These are phyloP conservation scores for Babesia gibsoni DNA, from an alignment of 169 alveolate species.

Conservation along the genomic window DNA sequence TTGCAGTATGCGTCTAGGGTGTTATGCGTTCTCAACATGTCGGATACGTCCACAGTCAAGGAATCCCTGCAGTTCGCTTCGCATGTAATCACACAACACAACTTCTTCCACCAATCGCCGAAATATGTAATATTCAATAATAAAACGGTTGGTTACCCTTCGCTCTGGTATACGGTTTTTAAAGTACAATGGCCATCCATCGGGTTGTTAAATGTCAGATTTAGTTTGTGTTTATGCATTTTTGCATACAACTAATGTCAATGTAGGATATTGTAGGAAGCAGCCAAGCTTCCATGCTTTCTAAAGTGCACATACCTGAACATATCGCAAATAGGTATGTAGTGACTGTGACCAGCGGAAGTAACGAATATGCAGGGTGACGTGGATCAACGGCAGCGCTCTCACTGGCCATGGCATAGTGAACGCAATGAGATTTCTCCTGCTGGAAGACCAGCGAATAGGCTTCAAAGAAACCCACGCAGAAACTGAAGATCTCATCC, in stretches of 20 bases:
- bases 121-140: slow-evolving; percentile 51
- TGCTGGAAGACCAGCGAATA: slow-evolving; percentile 7
- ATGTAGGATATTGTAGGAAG: slow-evolving; percentile 16
- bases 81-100: slow-evolving; percentile 42
- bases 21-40: not conserved
- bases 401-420: slow-evolving; percentile 53
- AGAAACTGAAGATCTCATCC: slow-evolving; percentile 15
- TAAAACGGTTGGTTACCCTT: slow-evolving; percentile 28
- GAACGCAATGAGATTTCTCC: slow-evolving; percentile 29
- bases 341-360: too few relatives aligned
- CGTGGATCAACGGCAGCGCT: slow-evolving; percentile 51
- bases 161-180: not conserved
- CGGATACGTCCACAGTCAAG: not conserved
- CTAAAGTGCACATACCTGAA: slow-evolving; percentile 13
- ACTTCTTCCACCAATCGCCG: slow-evolving; percentile 50
- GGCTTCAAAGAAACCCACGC: not conserved
- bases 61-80: slow-evolving; percentile 8
- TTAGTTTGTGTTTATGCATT: not conserved
- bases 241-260: not conserved
- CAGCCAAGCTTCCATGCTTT: not conserved
- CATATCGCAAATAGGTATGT: slow-evolving; percentile 40
- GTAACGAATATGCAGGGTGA: slow-evolving; percentile 7
- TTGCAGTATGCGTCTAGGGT: slow-evolving; percentile 8
- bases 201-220: too few relatives aligned
- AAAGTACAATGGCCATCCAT: too few relatives aligned